Conservation (phyloP, 164 flowering plant species). For the Vitis labrusca region DNA sequence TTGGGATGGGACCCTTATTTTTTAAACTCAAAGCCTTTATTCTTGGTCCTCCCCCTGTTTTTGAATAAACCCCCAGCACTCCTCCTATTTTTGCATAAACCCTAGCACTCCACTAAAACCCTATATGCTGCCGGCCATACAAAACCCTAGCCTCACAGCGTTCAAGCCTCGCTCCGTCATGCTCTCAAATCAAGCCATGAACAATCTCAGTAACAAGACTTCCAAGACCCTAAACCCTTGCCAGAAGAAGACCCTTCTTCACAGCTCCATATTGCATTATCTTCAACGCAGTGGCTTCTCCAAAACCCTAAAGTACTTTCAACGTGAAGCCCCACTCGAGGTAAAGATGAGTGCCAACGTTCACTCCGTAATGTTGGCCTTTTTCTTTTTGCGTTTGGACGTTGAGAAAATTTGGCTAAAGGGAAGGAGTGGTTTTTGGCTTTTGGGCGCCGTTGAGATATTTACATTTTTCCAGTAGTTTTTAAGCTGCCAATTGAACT, state of each 20-base stretch:
- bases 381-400: not conserved
- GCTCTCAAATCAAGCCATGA: conserved; percentile 25
- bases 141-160: conserved; percentile 25
- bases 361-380: too few species aligned
- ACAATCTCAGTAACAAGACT: not conserved
- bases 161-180: conserved; percentile 63
- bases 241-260: conserved; percentile 27
- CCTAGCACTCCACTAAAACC: not conserved
- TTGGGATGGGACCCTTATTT: too few species aligned
- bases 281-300: conserved; percentile 52
- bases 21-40: too few species aligned
- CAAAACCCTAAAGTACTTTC: conserved; percentile 54
- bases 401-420: too few species aligned
- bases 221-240: not conserved
- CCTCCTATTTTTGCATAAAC: not conserved
- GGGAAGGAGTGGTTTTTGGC: too few species aligned
- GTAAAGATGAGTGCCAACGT: conserved; percentile 9
- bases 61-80: too few species aligned
- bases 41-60: too few species aligned
- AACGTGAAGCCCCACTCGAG: conserved; percentile 47
- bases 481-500: too few species aligned
- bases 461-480: too few species aligned
- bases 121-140: not conserved
- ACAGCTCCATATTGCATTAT: conserved; percentile 41
- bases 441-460: too few species aligned